These are phyloP conservation scores for Epichloe aotearoae DNA, from an alignment of 2,329 filamentous ascomycete genomes.

Conservation along the genomic window DNA sequence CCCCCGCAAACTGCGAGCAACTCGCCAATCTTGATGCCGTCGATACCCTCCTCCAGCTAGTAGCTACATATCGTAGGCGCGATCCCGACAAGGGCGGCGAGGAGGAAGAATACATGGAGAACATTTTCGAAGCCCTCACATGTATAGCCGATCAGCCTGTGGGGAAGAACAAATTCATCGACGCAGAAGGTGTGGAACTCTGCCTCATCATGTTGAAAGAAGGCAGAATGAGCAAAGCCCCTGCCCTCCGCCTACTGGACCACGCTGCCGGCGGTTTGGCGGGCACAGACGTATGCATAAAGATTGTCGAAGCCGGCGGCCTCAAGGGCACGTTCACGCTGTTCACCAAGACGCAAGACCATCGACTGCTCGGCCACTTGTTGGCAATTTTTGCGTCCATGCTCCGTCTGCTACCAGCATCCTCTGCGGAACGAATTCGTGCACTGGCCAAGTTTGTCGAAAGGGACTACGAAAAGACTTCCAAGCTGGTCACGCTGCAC, in stretches of 20 bases:
- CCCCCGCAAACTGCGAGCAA: slow-evolving; percentile 48
- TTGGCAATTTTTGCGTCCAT: slow-evolving; percentile 77
- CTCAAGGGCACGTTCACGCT: slow-evolving; percentile 74
- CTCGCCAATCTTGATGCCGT: slow-evolving; percentile 57
- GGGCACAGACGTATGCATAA: slow-evolving; percentile 55
- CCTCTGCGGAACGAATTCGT: slow-evolving; percentile 67
- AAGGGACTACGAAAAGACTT: slow-evolving; percentile 79
- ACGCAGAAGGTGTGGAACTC: slow-evolving; percentile 85
- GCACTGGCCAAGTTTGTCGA: slow-evolving; percentile 90
- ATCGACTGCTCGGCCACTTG: slow-evolving; percentile 63
- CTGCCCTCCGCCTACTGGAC: slow-evolving; percentile 71
- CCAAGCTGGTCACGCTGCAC: slow-evolving; percentile 57
- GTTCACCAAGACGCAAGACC: slow-evolving; percentile 71
- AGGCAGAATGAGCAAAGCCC: slow-evolving; percentile 66
- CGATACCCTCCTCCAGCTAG: slow-evolving; percentile 68
- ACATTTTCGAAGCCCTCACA: slow-evolving; percentile 76
- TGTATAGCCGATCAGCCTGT: slow-evolving; percentile 62
- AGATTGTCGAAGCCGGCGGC: slow-evolving; percentile 69
- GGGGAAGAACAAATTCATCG: slow-evolving; percentile 71
- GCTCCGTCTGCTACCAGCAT: slow-evolving; percentile 63
- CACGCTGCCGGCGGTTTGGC: slow-evolving; percentile 49
- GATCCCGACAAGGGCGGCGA: slow-evolving; percentile 77
- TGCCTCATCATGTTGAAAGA: slow-evolving; percentile 85
- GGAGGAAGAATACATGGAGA: slow-evolving; percentile 91
- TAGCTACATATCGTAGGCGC: slow-evolving; percentile 71